Conservation (phyloP, 169 alveolate species). For the Eimeria brunetti region DNA sequence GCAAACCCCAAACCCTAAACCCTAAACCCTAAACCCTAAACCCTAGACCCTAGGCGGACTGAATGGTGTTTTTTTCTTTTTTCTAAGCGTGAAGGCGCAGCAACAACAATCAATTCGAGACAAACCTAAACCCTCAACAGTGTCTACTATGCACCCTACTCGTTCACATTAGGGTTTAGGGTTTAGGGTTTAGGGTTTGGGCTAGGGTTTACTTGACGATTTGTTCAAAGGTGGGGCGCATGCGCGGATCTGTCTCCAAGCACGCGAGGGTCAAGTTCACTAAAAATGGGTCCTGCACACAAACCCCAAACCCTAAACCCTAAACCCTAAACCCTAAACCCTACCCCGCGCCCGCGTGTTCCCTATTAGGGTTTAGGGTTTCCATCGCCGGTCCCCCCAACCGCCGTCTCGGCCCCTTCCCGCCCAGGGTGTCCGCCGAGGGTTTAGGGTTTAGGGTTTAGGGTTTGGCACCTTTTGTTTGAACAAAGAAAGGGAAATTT, state of each 20-base stretch:
- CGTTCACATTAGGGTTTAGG: background rate
- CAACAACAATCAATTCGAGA: no score
- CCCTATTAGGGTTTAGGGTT: background rate
- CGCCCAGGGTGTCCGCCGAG: background rate
- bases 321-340: constrained; percentile 33
- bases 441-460: constrained; percentile 36
- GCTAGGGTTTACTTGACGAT: constrained; percentile 61
- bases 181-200: constrained; percentile 15
- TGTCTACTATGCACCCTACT: background rate
- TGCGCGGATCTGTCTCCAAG: constrained; percentile 62
- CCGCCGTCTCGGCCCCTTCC: no score
- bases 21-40: background rate
- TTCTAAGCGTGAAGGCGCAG: no score
- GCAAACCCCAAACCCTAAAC: background rate
- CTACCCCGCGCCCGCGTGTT: no score
- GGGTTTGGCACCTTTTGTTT: background rate
- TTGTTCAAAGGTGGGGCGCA: constrained; percentile 77
- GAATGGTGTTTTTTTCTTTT: no score
- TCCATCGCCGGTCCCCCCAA: background rate
- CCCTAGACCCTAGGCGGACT: no score
- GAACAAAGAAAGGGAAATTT: background rate
- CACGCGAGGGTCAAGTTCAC: constrained; percentile 66
- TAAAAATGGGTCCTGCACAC: constrained; percentile 57
- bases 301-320: constrained; percentile 29
- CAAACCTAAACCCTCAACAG: background rate